A percentile compares a stretch with the other conserved stretches of the same genome.
These are phyloP conservation scores for Dendrostoma leiphaemia DNA, from an alignment of 2,329 filamentous ascomycete genomes.

Conservation along the genomic window DNA sequence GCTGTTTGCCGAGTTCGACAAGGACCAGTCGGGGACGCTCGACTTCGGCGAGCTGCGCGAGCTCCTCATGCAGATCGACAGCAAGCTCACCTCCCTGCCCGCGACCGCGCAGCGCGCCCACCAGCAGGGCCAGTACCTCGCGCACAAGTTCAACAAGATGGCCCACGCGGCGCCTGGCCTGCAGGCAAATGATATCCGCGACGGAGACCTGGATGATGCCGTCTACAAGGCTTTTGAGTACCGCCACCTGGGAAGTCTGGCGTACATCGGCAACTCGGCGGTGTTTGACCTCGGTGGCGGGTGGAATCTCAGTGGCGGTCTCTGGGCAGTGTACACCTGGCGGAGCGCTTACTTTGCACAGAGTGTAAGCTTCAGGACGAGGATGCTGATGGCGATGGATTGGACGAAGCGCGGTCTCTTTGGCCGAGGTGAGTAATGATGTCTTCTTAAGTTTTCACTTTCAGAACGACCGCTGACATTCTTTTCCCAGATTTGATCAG, in stretches of 20 bases:
- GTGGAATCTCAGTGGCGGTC: slow-evolving; percentile 73
- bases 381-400: slow-evolving; percentile 91
- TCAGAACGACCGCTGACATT: slow-evolving; percentile 4
- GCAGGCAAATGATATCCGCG: slow-evolving; percentile 73
- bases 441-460: background rate
- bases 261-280: slow-evolving; percentile 94
- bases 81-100: slow-evolving; percentile 88
- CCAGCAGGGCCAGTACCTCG: slow-evolving; percentile 92
- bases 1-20: slow-evolving; percentile 89
- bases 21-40: slow-evolving; percentile 86
- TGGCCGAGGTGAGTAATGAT: slow-evolving; percentile 76
- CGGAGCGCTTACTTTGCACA: slow-evolving; percentile 95
- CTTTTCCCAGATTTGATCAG: slow-evolving; percentile 25
- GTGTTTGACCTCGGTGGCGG: slow-evolving; percentile 86
- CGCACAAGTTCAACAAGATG: slow-evolving; percentile 90
- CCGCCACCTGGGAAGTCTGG: slow-evolving; percentile 83
- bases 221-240: slow-evolving; percentile 96
- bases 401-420: slow-evolving; percentile 97
- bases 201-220: slow-evolving; percentile 88
- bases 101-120: slow-evolving; percentile 95
- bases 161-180: slow-evolving; percentile 75
- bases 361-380: slow-evolving; percentile 88
- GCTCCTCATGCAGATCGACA: slow-evolving; percentile 88
- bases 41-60: slow-evolving; percentile 91
- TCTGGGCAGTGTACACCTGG: slow-evolving; percentile 96